Evolutionary conservation across 1,284 basidiomycete species (phyloP).

Genomic region (Thelephora terrestris): DNA sequence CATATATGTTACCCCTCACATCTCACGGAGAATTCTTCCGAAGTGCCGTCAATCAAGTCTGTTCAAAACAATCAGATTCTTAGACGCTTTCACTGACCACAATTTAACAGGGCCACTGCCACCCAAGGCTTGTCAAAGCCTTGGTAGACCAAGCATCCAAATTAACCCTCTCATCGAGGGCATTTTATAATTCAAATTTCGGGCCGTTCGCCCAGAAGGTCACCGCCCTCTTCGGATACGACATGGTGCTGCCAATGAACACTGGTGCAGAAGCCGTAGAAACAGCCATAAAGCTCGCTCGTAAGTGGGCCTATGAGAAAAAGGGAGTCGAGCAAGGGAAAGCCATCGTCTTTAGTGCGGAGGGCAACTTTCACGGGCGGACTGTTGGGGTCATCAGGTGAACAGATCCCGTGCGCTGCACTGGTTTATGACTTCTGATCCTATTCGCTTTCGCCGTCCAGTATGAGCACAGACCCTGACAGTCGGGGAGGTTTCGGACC

Average conservation of each 20-base stretch:
- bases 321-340: conserved; percentile 79
- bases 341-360: conserved; percentile 82
- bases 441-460: conserved; percentile 19
- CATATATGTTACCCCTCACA: conserved; percentile 1
- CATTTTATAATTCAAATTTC: conserved; percentile 93
- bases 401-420: conserved; percentile 12
- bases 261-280: conserved; percentile 98
- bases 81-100: background rate
- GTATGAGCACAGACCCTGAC: conserved; percentile 95
- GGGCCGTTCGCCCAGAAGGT: conserved; percentile 84
- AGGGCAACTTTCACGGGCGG: conserved; percentile 94
- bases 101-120: conserved; percentile 75
- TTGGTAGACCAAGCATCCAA: conserved; percentile 82
- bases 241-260: conserved; percentile 99
- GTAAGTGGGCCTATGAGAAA: conserved; percentile 89
- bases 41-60: conserved; percentile 81
- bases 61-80: conserved; percentile 11
- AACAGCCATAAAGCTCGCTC: conserved; percentile 74
- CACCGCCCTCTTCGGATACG: conserved; percentile 79
- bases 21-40: conserved; percentile 2
- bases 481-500: conserved; percentile 85
- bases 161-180: conserved; percentile 89
- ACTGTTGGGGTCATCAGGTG: conserved; percentile 84
- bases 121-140: conserved; percentile 79
- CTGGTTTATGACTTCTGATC: background rate